Conservation (phyloP, 139 green algal genomes). For the Chlamydomonas sp. region DNA sequence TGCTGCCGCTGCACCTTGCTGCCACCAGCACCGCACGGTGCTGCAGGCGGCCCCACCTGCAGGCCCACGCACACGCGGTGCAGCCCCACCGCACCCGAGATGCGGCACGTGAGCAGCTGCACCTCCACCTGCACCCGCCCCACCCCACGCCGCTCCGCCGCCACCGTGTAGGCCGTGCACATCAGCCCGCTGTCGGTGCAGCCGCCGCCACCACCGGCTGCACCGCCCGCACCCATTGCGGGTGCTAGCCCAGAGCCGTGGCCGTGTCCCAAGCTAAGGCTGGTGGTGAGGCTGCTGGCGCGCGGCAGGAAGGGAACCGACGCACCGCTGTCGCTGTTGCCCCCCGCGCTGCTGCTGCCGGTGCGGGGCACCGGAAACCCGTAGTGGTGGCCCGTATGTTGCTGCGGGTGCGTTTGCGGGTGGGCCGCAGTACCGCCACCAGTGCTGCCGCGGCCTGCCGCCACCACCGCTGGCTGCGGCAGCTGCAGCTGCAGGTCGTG, state of each 20-base stretch:
- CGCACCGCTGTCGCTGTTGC: too few relatives aligned
- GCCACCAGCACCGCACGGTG: too few relatives aligned
- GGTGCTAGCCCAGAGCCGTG: neutral
- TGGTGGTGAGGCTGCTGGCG: too few relatives aligned
- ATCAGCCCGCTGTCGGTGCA: neutral
- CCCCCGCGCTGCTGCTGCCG: too few relatives aligned
- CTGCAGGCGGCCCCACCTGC: neutral
- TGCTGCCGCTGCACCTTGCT: neutral
- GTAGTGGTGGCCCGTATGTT: neutral
- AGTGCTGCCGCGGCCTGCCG: too few relatives aligned
- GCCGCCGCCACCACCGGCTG: neutral
- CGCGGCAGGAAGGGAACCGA: too few relatives aligned
- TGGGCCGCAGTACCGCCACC: too few relatives aligned
- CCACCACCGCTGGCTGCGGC: neutral
- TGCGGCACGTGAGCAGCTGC: neutral
- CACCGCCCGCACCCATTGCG: neutral
- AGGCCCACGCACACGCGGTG: neutral
- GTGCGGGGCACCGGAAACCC: too few relatives aligned
- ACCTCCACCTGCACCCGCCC: neutral
- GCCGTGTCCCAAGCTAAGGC: too few relatives aligned
- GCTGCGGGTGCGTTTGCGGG: neutral
- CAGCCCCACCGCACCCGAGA: conserved; percentile 5
- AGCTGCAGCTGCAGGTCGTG: neutral
- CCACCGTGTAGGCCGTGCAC: conserved; percentile 1
- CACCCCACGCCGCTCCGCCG: neutral